These are phyloP conservation scores for Gynochthodes officinalis DNA, from an alignment of 257 asterid genomes.

Conservation along the genomic window DNA sequence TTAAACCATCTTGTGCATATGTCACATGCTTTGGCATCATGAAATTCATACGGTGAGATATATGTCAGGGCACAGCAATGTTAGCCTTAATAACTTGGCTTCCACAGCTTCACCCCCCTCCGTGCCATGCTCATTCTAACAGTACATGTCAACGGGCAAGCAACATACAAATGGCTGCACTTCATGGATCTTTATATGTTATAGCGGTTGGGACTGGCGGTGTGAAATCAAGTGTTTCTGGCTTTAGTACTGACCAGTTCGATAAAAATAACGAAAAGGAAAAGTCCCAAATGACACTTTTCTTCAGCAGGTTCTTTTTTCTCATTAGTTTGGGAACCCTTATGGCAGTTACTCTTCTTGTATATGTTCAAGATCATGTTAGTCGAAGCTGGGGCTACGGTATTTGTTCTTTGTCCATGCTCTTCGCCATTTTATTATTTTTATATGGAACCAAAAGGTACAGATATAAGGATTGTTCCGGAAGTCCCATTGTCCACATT, in stretches of 20 bases:
- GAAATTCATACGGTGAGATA: background rate
- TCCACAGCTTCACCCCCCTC: conserved; percentile 6
- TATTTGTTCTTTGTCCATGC: conserved; percentile 38
- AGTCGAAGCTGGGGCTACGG: conserved; percentile 43
- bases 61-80: conserved; percentile 10
- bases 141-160: conserved; percentile 32
- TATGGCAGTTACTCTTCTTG: conserved; percentile 42
- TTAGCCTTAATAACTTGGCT: background rate
- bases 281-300: conserved; percentile 29
- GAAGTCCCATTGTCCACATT: conserved; percentile 29
- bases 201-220: conserved; percentile 46
- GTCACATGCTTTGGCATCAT: background rate
- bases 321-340: conserved; percentile 39
- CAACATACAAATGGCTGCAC: conserved; percentile 31
- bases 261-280: conserved; percentile 23
- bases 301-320: conserved; percentile 47
- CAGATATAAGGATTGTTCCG: conserved; percentile 35
- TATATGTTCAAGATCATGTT: conserved; percentile 39
- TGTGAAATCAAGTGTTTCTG: conserved; percentile 34
- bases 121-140: background rate
- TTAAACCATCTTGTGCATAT: background rate
- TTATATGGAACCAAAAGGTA: conserved; percentile 30
- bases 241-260: conserved; percentile 28
- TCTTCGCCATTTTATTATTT: conserved; percentile 33
- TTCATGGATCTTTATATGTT: conserved; percentile 27